Percentiles rank a stretch among this genome's conserved stretches.
phyloP scores from a whole-genome alignment of 1,284 basidiomycete genomes.

The Marasmius fiardii region DNA sequence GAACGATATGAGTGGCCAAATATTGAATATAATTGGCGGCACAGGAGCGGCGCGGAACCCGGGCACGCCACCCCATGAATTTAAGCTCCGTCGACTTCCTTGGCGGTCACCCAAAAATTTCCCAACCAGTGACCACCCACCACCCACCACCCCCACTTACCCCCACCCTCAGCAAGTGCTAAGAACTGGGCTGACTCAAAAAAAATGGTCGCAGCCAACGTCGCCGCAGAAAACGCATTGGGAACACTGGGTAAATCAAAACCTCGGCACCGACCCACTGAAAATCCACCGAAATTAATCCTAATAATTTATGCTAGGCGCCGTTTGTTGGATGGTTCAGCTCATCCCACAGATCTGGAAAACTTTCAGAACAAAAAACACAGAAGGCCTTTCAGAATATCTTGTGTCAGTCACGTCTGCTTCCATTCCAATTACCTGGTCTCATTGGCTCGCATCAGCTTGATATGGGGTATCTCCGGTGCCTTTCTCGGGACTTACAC shows the following conservation, averaged over 20 bases:
- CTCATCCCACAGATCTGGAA: conserved; percentile 78
- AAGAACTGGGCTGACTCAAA: neutral
- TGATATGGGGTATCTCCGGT: conserved; percentile 65
- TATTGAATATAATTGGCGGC: no score
- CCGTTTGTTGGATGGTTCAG: conserved; percentile 68
- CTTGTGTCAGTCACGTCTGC: conserved; percentile 59
- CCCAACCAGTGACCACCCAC: neutral
- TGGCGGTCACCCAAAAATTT: no score
- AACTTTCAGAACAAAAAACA: conserved; percentile 68
- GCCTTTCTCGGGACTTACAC: conserved; percentile 70
- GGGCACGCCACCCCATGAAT: no score
- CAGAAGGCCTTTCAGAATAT: conserved; percentile 67
- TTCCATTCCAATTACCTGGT: neutral
- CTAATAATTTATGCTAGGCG: conserved; percentile 39
- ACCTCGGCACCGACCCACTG: conserved; percentile 12
- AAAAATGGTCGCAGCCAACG: neutral
- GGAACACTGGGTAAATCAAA: conserved; percentile 48
- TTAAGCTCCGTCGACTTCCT: neutral
- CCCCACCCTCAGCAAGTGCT: neutral
- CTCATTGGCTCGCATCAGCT: conserved; percentile 28
- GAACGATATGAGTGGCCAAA: no score
- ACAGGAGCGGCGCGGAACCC: no score
- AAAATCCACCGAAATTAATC: neutral
- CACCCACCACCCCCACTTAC: neutral
- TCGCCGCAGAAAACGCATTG: conserved; percentile 50